Base-by-base conservation (phyloP, 495 filamentous ascomycete species). In the Xylona heveae region DNA sequence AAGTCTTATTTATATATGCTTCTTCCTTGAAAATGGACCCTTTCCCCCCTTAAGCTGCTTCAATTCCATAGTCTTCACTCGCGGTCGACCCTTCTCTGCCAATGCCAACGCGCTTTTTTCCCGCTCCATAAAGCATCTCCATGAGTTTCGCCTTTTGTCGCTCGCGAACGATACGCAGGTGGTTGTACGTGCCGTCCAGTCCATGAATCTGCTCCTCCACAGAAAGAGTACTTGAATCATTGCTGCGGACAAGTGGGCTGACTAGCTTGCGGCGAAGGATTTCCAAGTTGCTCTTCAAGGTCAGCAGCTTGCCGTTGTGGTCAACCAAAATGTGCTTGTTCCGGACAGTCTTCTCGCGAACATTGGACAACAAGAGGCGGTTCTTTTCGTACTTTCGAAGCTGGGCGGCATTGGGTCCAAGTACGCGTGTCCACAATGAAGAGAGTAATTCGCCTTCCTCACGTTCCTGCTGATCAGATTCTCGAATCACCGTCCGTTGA, bases 321-420 rank as follows among this genome's bases (percentile, higher is more conserved):
- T 83, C 77, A 18, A 82, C 66, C 1, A 93, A 58, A 6, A 85
- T 64, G 23, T 68, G 68, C 43, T 90, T 90, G 51, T 91, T 90
- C n/a, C 65, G 61, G 8, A 85, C 71, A 7, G 83, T 92, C 42
- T 72, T 76, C 18, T 71, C 65, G 34, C 80, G 70, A 28, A 93
- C 74, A 38, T 71, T 76, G 17, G 60, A 61, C 18, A 93, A 70
- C 2, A 78, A 57, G 22, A 65, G 56, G 33, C 73, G 71, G 54
- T 93, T 93, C 50, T 76, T 74, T 46, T 92, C 80, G 52, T 78
- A 93, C 50, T 92, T 92, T 50, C 66, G 68, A 1, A 92, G 61
- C 23, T 71, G 64, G 31, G 53, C 51, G 2, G 71, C 66, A 35
- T 78, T 73, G 18, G 76, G 57, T 0, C 80, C 80, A 0, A 92